Percentiles rank a stretch among this genome's conserved stretches.
Evolutionary conservation across 164 flowering plant species (phyloP).

Genomic region (Santalum album): DNA sequence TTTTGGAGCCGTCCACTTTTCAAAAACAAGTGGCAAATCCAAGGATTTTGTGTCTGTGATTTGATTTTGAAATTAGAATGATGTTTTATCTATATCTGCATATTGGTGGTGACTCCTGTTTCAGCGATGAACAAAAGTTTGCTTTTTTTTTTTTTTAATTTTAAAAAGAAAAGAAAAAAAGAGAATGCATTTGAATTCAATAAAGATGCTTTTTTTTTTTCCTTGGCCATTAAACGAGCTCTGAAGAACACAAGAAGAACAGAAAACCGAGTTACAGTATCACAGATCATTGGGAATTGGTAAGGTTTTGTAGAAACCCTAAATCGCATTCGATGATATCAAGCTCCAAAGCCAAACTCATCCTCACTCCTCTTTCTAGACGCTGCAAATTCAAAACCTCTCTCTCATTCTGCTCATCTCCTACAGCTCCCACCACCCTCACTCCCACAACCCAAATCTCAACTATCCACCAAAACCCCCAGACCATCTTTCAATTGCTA

Average conservation of each 20-base stretch:
- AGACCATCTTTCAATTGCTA: conserved; percentile 21
- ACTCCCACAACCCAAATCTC: not conserved
- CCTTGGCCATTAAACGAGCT: too few species aligned
- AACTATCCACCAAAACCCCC: not conserved
- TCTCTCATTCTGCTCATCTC: conserved; percentile 2
- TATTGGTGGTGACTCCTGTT: too few species aligned
- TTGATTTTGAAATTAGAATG: conserved; percentile 6
- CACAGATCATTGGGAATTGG: too few species aligned
- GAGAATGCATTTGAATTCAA: too few species aligned
- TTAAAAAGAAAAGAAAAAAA: too few species aligned
- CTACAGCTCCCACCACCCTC: conserved; percentile 10
- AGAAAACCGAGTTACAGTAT: too few species aligned
- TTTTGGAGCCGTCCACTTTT: conserved; percentile 13
- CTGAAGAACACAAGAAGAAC: too few species aligned
- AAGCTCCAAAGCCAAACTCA: not conserved
- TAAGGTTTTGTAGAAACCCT: too few species aligned
- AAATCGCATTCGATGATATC: too few species aligned
- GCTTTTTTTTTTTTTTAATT: too few species aligned
- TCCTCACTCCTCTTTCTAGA: not conserved
- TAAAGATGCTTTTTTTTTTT: too few species aligned
- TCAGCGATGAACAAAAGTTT: too few species aligned
- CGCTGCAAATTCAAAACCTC: conserved; percentile 5
- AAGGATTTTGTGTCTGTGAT: not conserved
- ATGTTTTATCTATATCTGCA: not conserved
- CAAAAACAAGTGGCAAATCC: conserved; percentile 7